Evolutionary conservation across 495 filamentous ascomycete genomes (phyloP).

Genomic region (Rhizodiscina lignyota): DNA sequence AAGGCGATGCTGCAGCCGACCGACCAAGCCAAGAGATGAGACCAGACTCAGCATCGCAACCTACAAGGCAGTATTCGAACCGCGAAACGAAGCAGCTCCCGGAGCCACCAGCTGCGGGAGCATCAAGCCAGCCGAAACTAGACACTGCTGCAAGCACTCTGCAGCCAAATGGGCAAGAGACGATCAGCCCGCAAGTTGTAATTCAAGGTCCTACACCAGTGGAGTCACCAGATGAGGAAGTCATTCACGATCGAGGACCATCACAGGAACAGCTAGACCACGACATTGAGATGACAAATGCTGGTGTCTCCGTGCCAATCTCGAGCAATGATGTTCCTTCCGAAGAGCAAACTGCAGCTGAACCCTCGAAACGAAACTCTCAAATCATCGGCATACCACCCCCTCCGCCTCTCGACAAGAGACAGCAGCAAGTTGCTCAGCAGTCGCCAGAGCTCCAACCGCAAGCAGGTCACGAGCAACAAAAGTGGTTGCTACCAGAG

Average conservation of each 20-base stretch:
- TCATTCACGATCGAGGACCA: conserved; percentile 28
- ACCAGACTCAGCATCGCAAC: conserved; percentile 8
- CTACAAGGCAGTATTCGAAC: no score
- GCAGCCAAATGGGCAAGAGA: no score
- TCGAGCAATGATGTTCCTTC: conserved; percentile 17
- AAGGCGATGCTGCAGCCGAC: conserved; percentile 13
- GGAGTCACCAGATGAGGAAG: conserved; percentile 18
- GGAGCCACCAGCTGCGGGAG: no score
- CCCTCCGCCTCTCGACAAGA: conserved; percentile 39
- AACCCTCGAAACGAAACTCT: background rate
- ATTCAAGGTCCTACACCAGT: conserved; percentile 22
- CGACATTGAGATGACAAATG: conserved; percentile 49
- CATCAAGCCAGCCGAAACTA: no score
- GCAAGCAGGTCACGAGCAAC: conserved; percentile 5
- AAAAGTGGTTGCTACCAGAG: conserved; percentile 67
- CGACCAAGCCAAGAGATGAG: conserved; percentile 9
- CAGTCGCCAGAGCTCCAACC: conserved; percentile 5
- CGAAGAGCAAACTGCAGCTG: conserved; percentile 3
- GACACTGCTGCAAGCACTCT: no score
- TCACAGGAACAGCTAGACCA: conserved; percentile 31
- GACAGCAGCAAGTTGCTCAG: conserved; percentile 20
- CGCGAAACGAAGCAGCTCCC: no score
- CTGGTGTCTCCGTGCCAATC: conserved; percentile 19
- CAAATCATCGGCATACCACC: conserved; percentile 31
- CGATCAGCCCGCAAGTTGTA: conserved; percentile 11